phyloP scores from a whole-genome alignment of 1,284 basidiomycete genomes.

The Melanopsichium pennsylvanicum region DNA sequence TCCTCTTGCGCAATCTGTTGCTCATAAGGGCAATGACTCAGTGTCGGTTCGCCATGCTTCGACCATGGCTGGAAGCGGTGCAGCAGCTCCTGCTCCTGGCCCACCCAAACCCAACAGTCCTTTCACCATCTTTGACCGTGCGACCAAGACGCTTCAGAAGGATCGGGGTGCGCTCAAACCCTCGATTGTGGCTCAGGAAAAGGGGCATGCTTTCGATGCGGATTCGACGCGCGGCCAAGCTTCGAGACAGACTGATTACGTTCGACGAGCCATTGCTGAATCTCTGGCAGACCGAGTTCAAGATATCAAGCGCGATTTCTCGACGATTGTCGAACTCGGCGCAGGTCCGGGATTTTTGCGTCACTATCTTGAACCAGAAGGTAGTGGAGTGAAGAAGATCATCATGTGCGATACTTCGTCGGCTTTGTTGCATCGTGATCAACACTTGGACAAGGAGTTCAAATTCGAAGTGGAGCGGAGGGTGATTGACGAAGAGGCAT shows the following conservation, averaged over 20 bases:
- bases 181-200: constrained; percentile 67
- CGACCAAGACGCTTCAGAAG: constrained; percentile 81
- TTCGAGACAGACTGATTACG: constrained; percentile 86
- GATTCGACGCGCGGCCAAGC: constrained; percentile 62
- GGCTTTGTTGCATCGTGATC: constrained; percentile 47
- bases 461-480: constrained; percentile 57
- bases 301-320: constrained; percentile 90
- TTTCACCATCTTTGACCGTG: constrained; percentile 79
- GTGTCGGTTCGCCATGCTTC: constrained; percentile 43
- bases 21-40: no score
- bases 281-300: constrained; percentile 82
- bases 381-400: constrained; percentile 73
- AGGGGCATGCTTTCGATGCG: constrained; percentile 22
- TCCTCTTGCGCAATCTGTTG: neutral
- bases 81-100: constrained; percentile 46
- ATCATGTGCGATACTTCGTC: constrained; percentile 86
- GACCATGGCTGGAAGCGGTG: constrained; percentile 29
- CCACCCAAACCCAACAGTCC: constrained; percentile 57
- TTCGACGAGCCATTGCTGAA: constrained; percentile 88
- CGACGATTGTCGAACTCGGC: constrained; percentile 83
- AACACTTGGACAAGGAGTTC: constrained; percentile 48
- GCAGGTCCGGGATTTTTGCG: constrained; percentile 94
- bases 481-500: constrained; percentile 59
- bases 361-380: constrained; percentile 78
- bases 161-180: constrained; percentile 76